A percentile compares a stretch with the other conserved stretches of the same genome.
phyloP scores from a whole-genome alignment of 495 filamentous ascomycete species.

The Penicillium diatomitis region DNA sequence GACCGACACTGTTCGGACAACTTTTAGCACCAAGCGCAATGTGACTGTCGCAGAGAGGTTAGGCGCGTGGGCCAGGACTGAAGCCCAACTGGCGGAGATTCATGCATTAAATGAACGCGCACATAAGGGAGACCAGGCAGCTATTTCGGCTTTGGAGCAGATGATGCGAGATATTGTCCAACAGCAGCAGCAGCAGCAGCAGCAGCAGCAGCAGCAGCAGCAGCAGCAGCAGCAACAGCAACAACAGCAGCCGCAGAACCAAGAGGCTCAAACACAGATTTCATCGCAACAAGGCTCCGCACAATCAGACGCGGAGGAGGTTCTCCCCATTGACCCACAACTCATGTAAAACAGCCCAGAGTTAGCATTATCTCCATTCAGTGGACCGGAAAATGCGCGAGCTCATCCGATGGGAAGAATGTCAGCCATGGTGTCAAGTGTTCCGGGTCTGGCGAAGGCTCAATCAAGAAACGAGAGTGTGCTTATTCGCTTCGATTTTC shows the following conservation, averaged over 20 bases:
- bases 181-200: neutral
- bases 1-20: constrained; percentile 32
- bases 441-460: no score
- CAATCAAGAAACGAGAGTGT: no score
- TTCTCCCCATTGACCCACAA: neutral
- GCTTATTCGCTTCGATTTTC: no score
- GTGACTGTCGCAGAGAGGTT: constrained; percentile 25
- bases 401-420: no score
- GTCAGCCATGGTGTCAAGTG: no score
- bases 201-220: neutral
- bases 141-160: constrained; percentile 21
- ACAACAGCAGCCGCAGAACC: neutral
- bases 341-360: neutral
- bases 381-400: no score
- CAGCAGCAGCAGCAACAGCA: neutral
- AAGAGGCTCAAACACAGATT: no score
- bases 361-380: no score
- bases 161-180: constrained; percentile 9
- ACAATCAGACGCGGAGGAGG: no score
- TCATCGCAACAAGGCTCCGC: neutral
- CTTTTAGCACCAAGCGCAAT: constrained; percentile 20
- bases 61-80: constrained; percentile 32
- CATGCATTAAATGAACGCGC: constrained; percentile 25
- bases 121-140: constrained; percentile 25
- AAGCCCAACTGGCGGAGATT: constrained; percentile 30